phyloP scores from a whole-genome alignment of 768 basidiomycete species.

The Amanita subjunquillea region DNA sequence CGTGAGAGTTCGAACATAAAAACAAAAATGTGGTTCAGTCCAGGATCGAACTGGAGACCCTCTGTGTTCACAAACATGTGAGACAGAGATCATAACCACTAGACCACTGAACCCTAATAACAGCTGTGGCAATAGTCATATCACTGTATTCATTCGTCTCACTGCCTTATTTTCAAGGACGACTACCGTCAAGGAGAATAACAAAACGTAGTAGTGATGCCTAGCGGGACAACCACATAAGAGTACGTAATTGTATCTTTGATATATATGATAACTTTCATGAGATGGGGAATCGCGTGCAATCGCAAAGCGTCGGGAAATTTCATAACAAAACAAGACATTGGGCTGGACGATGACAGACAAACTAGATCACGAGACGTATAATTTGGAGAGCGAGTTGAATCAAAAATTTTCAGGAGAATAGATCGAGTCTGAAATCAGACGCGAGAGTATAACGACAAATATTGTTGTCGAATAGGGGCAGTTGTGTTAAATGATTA shows the following conservation, averaged over 20 bases:
- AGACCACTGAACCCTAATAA: slow-evolving; percentile 11
- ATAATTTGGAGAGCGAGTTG: slow-evolving; percentile 2
- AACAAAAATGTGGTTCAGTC: slow-evolving; percentile 12
- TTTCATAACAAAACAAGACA: slow-evolving; percentile 7
- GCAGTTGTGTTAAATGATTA: slow-evolving; percentile 1
- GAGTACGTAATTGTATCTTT: neutral
- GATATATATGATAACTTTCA: slow-evolving; percentile 3
- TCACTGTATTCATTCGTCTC: too few species aligned
- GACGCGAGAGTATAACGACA: slow-evolving; percentile 4
- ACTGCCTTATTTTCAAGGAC: too few species aligned
- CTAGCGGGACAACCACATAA: neutral
- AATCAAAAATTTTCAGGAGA: neutral
- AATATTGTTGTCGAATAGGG: slow-evolving; percentile 2
- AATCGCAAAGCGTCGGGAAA: slow-evolving; percentile 2
- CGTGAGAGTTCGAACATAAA: neutral
- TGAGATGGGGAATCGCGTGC: slow-evolving; percentile 7
- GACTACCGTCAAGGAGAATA: too few species aligned
- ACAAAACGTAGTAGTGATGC: neutral
- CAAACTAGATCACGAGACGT: neutral
- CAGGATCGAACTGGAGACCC: slow-evolving; percentile 15
- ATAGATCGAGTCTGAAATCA: slow-evolving; percentile 7
- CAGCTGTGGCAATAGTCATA: too few species aligned
- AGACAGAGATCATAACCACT: slow-evolving; percentile 16
- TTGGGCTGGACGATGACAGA: slow-evolving; percentile 5
- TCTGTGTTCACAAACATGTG: slow-evolving; percentile 10